Evolutionary conservation across 371 early-diverging fungal genomes (phyloP).

Genomic region (Mortierella sp.): DNA sequence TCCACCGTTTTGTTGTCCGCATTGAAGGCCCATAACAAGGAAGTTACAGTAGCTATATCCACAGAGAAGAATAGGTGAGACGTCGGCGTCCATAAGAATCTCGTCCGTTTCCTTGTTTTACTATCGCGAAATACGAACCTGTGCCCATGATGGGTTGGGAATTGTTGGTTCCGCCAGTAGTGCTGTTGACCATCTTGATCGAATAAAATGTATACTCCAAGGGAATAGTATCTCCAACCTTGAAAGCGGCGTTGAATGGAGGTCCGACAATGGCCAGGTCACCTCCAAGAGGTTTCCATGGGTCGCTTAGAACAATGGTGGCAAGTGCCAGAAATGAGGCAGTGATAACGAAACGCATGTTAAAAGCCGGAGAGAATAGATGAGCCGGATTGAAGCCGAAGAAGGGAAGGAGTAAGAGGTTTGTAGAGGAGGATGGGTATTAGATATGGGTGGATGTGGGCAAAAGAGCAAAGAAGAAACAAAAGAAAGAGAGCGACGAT

Average conservation of each 20-base stretch:
- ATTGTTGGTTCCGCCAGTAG: conserved; percentile 6
- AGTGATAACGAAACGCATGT: conserved; percentile 42
- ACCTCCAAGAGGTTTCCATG: conserved; percentile 48
- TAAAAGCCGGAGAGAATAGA: neutral
- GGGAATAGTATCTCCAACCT: conserved; percentile 51
- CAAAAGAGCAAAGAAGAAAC: conserved; percentile 40
- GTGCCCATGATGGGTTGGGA: conserved; percentile 17
- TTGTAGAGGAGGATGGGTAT: neutral
- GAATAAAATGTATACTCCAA: conserved; percentile 42
- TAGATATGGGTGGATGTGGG: conserved; percentile 28
- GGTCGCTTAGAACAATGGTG: conserved; percentile 23
- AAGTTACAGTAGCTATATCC: conserved; percentile 10
- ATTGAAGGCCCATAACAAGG: conserved; percentile 27
- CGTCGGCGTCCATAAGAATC: neutral
- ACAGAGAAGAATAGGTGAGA: neutral
- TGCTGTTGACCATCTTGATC: conserved; percentile 20
- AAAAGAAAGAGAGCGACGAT: conserved; percentile 5
- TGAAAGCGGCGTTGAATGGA: conserved; percentile 40
- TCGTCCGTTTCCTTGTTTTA: too few species aligned
- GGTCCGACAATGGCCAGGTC: conserved; percentile 49
- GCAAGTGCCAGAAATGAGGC: conserved; percentile 32
- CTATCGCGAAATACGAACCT: conserved; percentile 11
- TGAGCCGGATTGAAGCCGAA: too few species aligned
- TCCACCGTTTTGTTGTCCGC: conserved; percentile 47
- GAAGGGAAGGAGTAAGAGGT: neutral